Conservation (phyloP, 164 flowering plant species). For the Stephania cephalantha region DNA sequence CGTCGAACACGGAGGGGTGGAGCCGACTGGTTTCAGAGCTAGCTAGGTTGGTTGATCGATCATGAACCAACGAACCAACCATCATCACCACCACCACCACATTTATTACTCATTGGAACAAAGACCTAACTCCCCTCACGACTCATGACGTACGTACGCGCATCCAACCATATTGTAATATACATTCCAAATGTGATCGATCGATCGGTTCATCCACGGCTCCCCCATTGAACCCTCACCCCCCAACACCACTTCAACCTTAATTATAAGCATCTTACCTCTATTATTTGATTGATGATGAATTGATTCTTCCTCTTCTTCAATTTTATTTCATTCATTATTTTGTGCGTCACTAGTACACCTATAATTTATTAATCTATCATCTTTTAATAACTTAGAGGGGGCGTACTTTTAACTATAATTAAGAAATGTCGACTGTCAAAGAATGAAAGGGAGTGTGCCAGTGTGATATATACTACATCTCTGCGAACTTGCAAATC, state of each 20-base stretch:
- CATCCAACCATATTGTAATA: neutral
- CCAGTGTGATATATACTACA: no score
- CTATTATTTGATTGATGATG: neutral
- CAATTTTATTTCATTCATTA: neutral
- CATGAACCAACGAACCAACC: no score
- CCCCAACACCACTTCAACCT: neutral
- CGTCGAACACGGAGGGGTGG: slow-evolving; percentile 15
- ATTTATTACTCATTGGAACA: neutral
- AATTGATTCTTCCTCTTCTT: neutral
- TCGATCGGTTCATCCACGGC: neutral
- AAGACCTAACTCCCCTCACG: neutral
- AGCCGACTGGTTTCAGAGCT: neutral
- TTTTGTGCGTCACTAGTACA: no score
- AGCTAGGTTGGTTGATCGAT: no score
- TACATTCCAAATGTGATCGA: neutral
- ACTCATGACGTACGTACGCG: no score
- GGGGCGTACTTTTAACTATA: no score
- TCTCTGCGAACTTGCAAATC: no score
- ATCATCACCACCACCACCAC: no score
- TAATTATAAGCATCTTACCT: neutral
- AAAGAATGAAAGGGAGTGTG: no score
- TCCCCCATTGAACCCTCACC: neutral
- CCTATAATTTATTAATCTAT: no score
- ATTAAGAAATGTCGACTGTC: no score
- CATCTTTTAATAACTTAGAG: no score